A percentile compares a stretch with the other conserved stretches of the same genome.
Evolutionary conservation across 2,329 filamentous ascomycete genomes (phyloP).

Genomic region (Triangularia verruculosa): DNA sequence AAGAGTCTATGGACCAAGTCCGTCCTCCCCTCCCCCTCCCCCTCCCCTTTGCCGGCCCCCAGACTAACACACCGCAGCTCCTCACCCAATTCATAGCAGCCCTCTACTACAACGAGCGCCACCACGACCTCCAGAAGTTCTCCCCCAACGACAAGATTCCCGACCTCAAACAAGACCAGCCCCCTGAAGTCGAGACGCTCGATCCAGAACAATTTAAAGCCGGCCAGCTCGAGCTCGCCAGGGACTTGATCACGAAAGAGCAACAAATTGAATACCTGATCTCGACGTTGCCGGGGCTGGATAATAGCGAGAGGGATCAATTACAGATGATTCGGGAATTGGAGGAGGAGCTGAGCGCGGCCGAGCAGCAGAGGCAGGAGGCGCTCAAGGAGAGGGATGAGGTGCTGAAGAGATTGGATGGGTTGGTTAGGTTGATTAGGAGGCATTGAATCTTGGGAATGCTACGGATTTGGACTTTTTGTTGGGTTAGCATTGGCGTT

Average conservation of each 20-base stretch:
- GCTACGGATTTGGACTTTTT: too few relatives aligned
- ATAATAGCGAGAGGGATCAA: conserved; percentile 76
- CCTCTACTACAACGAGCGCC: conserved; percentile 63
- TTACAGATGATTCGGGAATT: conserved; percentile 62
- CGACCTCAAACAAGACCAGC: conserved; percentile 53
- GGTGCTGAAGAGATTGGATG: conserved; percentile 58
- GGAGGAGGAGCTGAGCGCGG: conserved; percentile 61
- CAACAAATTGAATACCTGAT: conserved; percentile 81
- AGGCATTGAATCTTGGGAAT: too few relatives aligned
- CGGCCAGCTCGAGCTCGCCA: conserved; percentile 68
- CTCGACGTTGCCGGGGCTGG: conserved; percentile 70
- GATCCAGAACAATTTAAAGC: conserved; percentile 62
- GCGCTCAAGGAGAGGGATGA: conserved; percentile 63
- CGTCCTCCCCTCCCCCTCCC: conserved; percentile 16
- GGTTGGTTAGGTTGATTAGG: conserved; percentile 58
- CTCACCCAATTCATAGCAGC: conserved; percentile 67
- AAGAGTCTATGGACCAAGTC: conserved; percentile 82
- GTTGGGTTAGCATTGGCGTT: too few relatives aligned
- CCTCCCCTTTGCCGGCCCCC: too few relatives aligned
- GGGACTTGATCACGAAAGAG: conserved; percentile 74
- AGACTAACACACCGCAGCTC: conserved; percentile 44
- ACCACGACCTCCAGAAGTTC: conserved; percentile 64
- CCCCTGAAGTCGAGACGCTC: conserved; percentile 59
- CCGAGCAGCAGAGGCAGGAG: conserved; percentile 60
- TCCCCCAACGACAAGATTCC: conserved; percentile 57